phyloP scores from a whole-genome alignment of 441 rosid genomes.

The Macaranga tanarius region DNA sequence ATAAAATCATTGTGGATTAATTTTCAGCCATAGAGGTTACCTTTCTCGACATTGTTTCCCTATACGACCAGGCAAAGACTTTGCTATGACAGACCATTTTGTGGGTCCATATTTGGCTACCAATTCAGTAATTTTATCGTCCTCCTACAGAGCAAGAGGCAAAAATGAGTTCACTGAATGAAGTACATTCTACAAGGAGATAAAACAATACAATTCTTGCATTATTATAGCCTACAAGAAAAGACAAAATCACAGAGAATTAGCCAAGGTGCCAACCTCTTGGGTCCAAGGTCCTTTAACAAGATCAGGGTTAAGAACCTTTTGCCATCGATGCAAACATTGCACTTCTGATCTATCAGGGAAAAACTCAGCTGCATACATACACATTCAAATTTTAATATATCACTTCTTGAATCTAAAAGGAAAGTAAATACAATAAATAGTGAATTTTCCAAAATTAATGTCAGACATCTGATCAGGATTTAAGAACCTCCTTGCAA shows the following conservation, averaged over 20 bases:
- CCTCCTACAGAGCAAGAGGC: constrained; percentile 61
- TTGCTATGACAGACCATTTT: constrained; percentile 93
- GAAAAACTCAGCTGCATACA: constrained; percentile 75
- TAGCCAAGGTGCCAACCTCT: constrained; percentile 51
- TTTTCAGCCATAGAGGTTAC: constrained; percentile 32
- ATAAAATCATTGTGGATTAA: neutral
- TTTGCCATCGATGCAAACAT: constrained; percentile 99
- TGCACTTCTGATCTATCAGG: constrained; percentile 95
- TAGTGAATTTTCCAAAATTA: neutral
- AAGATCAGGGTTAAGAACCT: constrained; percentile 96
- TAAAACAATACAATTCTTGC: neutral
- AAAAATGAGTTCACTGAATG: neutral
- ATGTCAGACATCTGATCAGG: neutral
- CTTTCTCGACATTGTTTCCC: constrained; percentile 99
- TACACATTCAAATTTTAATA: constrained; percentile 2
- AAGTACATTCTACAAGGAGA: constrained; percentile 1
- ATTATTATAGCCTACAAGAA: constrained; percentile 7
- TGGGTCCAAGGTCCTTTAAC: constrained; percentile 99
- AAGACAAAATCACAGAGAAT: constrained; percentile 21
- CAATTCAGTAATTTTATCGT: constrained; percentile 75
- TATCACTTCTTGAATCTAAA: neutral
- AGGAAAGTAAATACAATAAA: neutral
- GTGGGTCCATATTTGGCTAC: constrained; percentile 81
- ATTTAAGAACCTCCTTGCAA: neutral
- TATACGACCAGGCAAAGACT: constrained; percentile 91